These are phyloP conservation scores for Microdochium trichocladiopsis DNA, from an alignment of 2,329 filamentous ascomycete species.

Conservation along the genomic window DNA sequence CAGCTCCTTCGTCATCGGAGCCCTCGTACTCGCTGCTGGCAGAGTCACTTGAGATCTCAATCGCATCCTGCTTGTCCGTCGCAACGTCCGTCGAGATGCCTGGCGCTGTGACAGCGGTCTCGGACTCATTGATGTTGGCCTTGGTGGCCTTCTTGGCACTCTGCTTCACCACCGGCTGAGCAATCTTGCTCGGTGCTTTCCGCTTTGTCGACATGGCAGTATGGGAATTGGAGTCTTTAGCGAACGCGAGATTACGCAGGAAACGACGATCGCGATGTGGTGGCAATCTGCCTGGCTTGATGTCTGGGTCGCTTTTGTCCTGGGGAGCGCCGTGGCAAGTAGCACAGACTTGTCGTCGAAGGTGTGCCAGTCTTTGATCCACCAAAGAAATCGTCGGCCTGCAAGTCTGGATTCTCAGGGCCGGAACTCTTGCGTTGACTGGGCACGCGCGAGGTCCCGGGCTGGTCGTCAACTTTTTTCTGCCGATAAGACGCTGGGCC, in stretches of 20 bases:
- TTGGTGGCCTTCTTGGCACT: conserved; percentile 44
- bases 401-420: not conserved
- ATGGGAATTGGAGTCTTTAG: not conserved
- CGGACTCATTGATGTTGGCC: conserved; percentile 50
- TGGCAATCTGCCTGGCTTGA: too few relatives aligned
- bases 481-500: not conserved
- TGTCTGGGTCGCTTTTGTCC: too few relatives aligned
- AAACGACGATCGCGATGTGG: not conserved
- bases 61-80: conserved; percentile 27
- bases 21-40: conserved; percentile 37
- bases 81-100: conserved; percentile 24
- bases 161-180: conserved; percentile 44
- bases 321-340: too few relatives aligned
- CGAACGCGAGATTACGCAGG: not conserved
- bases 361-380: not conserved
- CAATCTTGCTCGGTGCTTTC: conserved; percentile 51
- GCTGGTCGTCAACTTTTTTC: not conserved
- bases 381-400: not conserved
- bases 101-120: conserved; percentile 41
- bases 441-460: not conserved
- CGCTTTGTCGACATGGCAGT: conserved; percentile 51
- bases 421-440: not conserved
- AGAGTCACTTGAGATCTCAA: conserved; percentile 52
- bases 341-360: not conserved
- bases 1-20: conserved; percentile 33